A percentile compares a stretch with the other conserved stretches of the same genome.
Evolutionary conservation across 2,329 filamentous ascomycete species (phyloP).

Genomic region (Cytospora leucostoma): DNA sequence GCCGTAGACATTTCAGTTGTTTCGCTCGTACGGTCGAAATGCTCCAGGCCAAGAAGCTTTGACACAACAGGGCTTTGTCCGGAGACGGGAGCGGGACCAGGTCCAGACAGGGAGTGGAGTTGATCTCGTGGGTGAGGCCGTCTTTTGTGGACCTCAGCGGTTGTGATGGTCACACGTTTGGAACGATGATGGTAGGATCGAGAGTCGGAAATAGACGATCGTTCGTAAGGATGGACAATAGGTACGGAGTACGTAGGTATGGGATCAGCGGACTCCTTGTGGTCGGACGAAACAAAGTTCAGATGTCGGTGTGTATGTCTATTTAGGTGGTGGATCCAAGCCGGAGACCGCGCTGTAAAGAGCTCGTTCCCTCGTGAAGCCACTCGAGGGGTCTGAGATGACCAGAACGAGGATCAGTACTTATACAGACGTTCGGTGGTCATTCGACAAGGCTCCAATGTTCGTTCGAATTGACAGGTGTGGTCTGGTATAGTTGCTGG

Average conservation of each 20-base stretch:
- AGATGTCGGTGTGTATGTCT: constrained; percentile 17
- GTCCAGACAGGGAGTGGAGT: constrained; percentile 14
- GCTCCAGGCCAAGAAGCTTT: constrained; percentile 20
- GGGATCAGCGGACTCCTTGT: constrained; percentile 14
- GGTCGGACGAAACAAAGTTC: constrained; percentile 9
- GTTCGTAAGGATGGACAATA: constrained; percentile 1
- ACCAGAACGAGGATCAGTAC: background rate
- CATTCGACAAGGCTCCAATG: background rate
- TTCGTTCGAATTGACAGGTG: background rate
- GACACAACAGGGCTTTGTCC: constrained; percentile 22
- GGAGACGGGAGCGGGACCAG: constrained; percentile 9
- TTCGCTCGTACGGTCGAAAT: constrained; percentile 10
- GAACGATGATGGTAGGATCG: background rate
- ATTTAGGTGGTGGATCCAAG: constrained; percentile 14
- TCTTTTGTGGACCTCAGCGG: constrained; percentile 8
- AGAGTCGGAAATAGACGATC: constrained; percentile 7
- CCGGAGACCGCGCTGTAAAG: constrained; percentile 11
- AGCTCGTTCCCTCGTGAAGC: constrained; percentile 10
- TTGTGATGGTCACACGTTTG: background rate
- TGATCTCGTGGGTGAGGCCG: constrained; percentile 6
- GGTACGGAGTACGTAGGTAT: background rate
- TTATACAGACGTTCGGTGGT: background rate
- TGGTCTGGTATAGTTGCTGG: constrained; percentile 1
- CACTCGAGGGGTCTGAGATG: background rate
- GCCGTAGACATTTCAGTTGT: constrained; percentile 21